Base-by-base conservation (phyloP, 2,329 filamentous ascomycete genomes). In the Paecilomyces sp. region DNA sequence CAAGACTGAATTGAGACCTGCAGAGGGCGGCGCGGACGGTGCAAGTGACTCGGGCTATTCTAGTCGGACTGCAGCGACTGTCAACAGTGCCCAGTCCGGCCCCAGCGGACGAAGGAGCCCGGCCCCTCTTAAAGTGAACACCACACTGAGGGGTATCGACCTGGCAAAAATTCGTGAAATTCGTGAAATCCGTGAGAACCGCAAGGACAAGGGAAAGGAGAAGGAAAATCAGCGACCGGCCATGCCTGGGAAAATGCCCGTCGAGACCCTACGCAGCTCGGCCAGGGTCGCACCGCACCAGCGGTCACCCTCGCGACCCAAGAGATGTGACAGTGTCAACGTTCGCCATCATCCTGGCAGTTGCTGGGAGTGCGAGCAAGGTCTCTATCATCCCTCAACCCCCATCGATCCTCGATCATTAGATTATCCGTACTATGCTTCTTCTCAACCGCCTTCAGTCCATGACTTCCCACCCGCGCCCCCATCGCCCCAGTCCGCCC, bases 21-120 rank as follows among this genome's bases (percentile, higher is more conserved):
- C 61, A 56, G 70, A 69, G 62, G 66, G 67, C 60, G 71, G 72
- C 65, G 73, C 76, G 61, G 80, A 84, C 71, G 75, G 77, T 68
- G 79, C 80, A 66, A 84, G 81, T 74, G 84, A 87, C 74, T 85
- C 83, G 65, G 84, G 84, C 67, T 86, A 86, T 77, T 85, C 82
- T 63, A 85, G 83, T 75, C 79, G 80, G 68, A 83, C 82, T 67
- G 78, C 77, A 65, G 79, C 80, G 63, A 80, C 81, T 62, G 75
- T 79, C 72, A 79, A 80, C 75, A 79, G 73, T 67, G 71, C 79
- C 79, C 74, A 81, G 78, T 80, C 80, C 69, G 76, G 72, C 64
- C 76, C 76, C 75, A 74, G 71, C 67, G 76, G 69, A 68, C 74
- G 70, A 67, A 74, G 70, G 65, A 73, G 67, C 62, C 72, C 71